Percentiles rank a stretch among this genome's conserved stretches.
Conservation (phyloP, 805 yeast genomes). For the Metschnikowia borealis region DNA sequence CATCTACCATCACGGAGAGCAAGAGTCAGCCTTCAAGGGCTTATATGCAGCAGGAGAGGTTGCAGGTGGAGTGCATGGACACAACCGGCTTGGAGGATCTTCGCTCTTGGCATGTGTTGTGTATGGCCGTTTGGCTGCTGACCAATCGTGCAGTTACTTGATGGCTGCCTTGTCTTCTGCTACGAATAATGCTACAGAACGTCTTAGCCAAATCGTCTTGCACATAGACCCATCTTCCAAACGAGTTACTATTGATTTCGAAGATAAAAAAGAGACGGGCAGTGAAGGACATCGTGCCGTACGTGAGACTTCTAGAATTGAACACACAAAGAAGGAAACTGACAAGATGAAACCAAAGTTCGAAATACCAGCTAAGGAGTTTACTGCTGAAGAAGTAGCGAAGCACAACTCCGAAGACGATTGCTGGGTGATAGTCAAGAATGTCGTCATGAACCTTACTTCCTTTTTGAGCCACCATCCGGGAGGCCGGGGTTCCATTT, state of each 20-base stretch:
- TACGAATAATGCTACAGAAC: conserved; percentile 7
- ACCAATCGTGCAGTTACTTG: conserved; percentile 33
- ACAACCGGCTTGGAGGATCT: conserved; percentile 41
- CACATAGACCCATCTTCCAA: conserved; percentile 30
- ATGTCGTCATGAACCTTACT: conserved; percentile 48
- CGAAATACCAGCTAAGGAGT: conserved; percentile 46
- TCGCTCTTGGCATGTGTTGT: conserved; percentile 44
- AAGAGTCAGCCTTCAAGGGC: conserved; percentile 28
- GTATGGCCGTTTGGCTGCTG: conserved; percentile 42
- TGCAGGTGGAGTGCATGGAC: conserved; percentile 46
- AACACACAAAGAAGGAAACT: neutral
- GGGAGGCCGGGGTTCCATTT: conserved; percentile 57
- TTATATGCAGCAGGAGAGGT: conserved; percentile 44
- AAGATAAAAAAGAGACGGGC: conserved; percentile 5
- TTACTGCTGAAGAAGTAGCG: conserved; percentile 43
- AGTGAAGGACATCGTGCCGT: neutral
- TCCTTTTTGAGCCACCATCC: conserved; percentile 48
- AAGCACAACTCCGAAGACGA: conserved; percentile 43
- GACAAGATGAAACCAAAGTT: conserved; percentile 19
- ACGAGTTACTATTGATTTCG: conserved; percentile 34
- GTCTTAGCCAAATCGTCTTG: conserved; percentile 17
- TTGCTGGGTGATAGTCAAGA: conserved; percentile 54
- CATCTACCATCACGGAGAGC: conserved; percentile 25
- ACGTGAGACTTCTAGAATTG: neutral
- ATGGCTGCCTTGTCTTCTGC: conserved; percentile 11